Conservation (phyloP, 129 eudicot genomes). For the Oenanthe sinensis region DNA sequence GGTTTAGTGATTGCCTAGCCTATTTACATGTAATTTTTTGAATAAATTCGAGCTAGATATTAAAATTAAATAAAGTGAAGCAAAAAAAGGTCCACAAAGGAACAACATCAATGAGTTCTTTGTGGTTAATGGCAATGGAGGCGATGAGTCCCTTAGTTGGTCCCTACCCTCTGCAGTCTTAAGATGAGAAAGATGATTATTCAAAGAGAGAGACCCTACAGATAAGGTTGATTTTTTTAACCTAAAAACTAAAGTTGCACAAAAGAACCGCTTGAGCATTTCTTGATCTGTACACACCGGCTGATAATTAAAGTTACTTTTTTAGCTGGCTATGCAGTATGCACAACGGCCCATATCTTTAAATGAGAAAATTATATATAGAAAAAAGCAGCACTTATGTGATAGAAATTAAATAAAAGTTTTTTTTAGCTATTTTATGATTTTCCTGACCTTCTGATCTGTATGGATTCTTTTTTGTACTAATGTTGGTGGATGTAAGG, state of each 20-base stretch:
- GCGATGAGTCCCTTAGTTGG: conserved; percentile 13
- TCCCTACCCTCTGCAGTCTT: neutral
- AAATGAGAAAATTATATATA: too few relatives aligned
- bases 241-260: too few relatives aligned
- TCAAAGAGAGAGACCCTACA: too few relatives aligned
- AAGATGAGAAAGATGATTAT: too few relatives aligned
- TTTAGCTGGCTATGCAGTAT: conserved; percentile 10
- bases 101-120: conserved; percentile 21
- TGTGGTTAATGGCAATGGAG: conserved; percentile 22
- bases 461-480: neutral
- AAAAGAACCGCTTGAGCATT: too few relatives aligned
- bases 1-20: conserved; percentile 10
- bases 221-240: too few relatives aligned
- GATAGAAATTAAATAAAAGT: too few relatives aligned
- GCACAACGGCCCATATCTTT: neutral
- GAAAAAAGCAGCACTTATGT: too few relatives aligned
- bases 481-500: neutral
- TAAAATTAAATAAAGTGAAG: neutral
- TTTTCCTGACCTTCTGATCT: conserved; percentile 13
- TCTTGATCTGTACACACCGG: neutral
- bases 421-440: neutral
- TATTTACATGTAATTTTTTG: too few relatives aligned
- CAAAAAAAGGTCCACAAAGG: conserved; percentile 9
- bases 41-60: too few relatives aligned
- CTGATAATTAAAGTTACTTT: neutral